These are phyloP conservation scores for Daldinia sp. DNA, from an alignment of 2,329 filamentous ascomycete genomes.

Conservation along the genomic window DNA sequence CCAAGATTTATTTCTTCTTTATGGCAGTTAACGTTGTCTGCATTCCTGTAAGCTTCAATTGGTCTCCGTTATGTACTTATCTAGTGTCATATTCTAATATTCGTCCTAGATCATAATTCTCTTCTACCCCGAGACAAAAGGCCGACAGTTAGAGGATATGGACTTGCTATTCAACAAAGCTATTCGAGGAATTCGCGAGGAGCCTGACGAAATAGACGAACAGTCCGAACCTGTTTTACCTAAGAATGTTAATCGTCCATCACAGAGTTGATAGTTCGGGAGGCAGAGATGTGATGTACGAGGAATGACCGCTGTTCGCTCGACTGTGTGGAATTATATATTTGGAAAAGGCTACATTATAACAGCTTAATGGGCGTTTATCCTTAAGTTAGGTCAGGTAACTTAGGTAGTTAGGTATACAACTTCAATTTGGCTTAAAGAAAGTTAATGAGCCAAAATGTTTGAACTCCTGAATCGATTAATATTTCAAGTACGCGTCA, in stretches of 20 bases:
- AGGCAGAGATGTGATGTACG: background rate
- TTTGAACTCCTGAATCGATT: background rate
- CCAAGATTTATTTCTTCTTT: constrained; percentile 69
- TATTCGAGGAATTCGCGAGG: constrained; percentile 10
- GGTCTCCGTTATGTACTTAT: background rate
- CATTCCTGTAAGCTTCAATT: constrained; percentile 54
- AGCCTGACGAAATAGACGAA: constrained; percentile 39
- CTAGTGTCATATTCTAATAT: background rate
- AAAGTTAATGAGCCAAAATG: background rate
- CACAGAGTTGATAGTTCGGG: constrained; percentile 18
- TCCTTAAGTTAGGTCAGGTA: background rate
- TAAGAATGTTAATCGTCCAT: constrained; percentile 28
- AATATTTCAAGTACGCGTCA: background rate
- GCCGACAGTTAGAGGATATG: constrained; percentile 49
- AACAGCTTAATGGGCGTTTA: background rate
- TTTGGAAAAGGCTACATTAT: background rate
- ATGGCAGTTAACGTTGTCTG: constrained; percentile 64
- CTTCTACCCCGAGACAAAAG: constrained; percentile 50
- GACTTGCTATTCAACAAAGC: constrained; percentile 43
- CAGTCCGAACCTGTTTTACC: constrained; percentile 38
- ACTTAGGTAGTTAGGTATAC: background rate
- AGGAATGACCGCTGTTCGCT: background rate
- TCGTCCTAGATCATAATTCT: constrained; percentile 45
- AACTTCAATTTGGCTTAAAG: background rate
- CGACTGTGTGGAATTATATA: background rate